Evolutionary conservation across 2,329 filamentous ascomycete genomes (phyloP), one percentile per base, ranked within the genome.

Genomic region (Xylariaceae sp.): DNA sequence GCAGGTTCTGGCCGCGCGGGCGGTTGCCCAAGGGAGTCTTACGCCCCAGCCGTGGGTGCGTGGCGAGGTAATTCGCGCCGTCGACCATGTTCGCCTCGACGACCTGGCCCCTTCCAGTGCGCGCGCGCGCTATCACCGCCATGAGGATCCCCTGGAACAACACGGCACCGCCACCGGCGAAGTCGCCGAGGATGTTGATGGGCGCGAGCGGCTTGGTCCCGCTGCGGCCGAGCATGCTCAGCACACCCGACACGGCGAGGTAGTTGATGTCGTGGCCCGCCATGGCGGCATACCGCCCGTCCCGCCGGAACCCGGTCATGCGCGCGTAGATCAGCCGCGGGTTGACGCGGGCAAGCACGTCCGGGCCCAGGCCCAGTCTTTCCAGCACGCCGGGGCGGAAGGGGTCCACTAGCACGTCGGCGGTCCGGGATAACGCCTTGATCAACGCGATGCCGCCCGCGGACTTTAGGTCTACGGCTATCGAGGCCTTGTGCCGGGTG

Each of bases 31-130:
- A 67, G 0, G 80, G 78, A 6, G 76, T 84, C 67, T 86, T 85
- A 57, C 78, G 76, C 26, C 77, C 76, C 56, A 95, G 74, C 32
- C 92, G 78, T 48, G 88, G 86, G 72, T 92, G 92, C 0, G 85
- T 87, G 1, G 86, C 85, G 22, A 97, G 74, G 70, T 92, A 92
- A 34, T 84, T 81, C 19, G 81, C 83, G 8, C 92, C 92, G 72
- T 97, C 92, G 12, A 96, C 92, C 92, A 97, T 97, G 70, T 95
- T 96, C 15, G 89, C 89, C 73, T 96, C 90, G 8, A 97, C 91
- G 12, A 96, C 86, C 72, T 96, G 92, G 0, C 92, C 92, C 2
- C 73, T 74, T 0, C 89, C 89, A 0, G 77, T 84, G 41, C 71
- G 73, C 46, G 78, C 74, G 32, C 90, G 76, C 13, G 83, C 78